Evolutionary conservation across 208 protist genomes (phyloP).

Genomic region (Trypanosoma grayi): DNA sequence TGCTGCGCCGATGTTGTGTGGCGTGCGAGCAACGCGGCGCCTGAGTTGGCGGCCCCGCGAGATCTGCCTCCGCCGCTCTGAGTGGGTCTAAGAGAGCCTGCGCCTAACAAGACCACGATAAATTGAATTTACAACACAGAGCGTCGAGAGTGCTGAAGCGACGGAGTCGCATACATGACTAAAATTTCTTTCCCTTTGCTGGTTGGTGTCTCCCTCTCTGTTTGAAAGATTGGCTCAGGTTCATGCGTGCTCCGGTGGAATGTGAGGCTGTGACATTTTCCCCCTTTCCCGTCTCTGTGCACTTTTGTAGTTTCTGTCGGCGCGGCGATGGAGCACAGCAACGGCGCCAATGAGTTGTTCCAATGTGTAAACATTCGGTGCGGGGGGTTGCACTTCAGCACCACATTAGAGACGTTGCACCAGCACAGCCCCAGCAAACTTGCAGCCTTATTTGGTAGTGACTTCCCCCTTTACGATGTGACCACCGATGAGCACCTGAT

Average conservation of each 20-base stretch:
- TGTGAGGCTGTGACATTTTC: too few relatives aligned
- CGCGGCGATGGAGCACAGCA: not conserved
- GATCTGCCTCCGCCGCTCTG: not conserved
- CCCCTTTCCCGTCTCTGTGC: not conserved
- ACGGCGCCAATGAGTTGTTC: not conserved
- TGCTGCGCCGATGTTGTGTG: constrained; percentile 51
- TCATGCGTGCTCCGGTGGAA: too few relatives aligned
- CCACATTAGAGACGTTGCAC: not conserved
- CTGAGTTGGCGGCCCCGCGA: constrained; percentile 25
- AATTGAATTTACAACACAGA: too few relatives aligned
- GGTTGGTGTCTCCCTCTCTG: too few relatives aligned
- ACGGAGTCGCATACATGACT: too few relatives aligned
- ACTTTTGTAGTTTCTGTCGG: too few relatives aligned
- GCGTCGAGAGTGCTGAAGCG: too few relatives aligned
- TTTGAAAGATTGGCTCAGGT: too few relatives aligned
- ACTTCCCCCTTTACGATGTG: constrained; percentile 2
- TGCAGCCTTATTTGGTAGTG: not conserved
- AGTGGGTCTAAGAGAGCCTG: too few relatives aligned
- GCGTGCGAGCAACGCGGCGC: constrained; percentile 57
- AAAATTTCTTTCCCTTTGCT: too few relatives aligned
- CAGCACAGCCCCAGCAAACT: not conserved
- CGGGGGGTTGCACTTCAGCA: not conserved
- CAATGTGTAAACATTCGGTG: constrained; percentile 1
- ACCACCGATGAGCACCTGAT: not conserved
- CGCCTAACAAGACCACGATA: too few relatives aligned